Conservation (phyloP, 1,284 basidiomycete species). For the Bjerkandera adusta region DNA sequence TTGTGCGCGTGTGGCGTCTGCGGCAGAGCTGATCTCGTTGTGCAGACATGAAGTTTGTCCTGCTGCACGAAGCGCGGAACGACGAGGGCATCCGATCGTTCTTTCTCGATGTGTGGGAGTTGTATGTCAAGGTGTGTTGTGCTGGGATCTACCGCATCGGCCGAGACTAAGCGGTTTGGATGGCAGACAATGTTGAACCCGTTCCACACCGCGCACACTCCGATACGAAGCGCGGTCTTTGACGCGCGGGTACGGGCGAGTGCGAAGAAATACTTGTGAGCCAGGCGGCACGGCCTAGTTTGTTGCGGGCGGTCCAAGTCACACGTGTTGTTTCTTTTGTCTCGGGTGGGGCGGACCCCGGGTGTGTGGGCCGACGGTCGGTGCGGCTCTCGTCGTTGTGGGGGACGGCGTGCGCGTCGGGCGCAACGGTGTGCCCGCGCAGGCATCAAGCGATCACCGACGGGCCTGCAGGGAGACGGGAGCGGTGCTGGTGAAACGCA, state of each 20-base stretch:
- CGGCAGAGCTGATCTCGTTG: constrained; percentile 8
- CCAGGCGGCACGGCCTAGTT: too few species aligned
- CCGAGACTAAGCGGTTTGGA: constrained; percentile 15
- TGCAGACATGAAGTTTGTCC: constrained; percentile 85
- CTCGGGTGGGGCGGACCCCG: too few species aligned
- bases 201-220: constrained; percentile 87
- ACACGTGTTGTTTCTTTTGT: constrained; percentile 8
- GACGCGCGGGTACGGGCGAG: constrained; percentile 82
- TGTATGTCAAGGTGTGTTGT: constrained; percentile 83
- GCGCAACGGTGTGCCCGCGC: too few species aligned
- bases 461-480: too few species aligned
- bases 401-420: too few species aligned
- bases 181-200: constrained; percentile 84
- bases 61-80: constrained; percentile 92
- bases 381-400: too few species aligned
- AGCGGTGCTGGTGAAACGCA: too few species aligned
- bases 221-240: constrained; percentile 78
- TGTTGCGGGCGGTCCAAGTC: too few species aligned
- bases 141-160: constrained; percentile 14
- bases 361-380: too few species aligned
- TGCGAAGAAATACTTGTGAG: constrained; percentile 80
- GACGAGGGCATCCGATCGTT: constrained; percentile 92
- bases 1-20: constrained; percentile 15
- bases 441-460: too few species aligned
- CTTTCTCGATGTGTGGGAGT: constrained; percentile 92